Evolutionary conservation across 768 basidiomycete genomes (phyloP).

Genomic region (Bullera alba): DNA sequence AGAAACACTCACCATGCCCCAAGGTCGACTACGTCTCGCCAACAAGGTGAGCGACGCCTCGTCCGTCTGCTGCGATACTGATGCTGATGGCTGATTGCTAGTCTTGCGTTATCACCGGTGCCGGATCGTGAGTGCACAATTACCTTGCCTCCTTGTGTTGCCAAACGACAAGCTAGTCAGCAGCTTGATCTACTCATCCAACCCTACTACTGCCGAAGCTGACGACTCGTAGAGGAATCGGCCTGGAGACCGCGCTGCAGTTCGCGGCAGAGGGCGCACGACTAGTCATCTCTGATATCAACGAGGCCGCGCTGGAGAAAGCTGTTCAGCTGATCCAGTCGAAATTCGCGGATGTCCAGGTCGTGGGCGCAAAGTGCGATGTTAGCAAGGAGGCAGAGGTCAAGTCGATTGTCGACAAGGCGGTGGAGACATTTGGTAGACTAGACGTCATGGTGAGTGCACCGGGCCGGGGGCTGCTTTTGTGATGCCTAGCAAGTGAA

Average conservation of each 20-base stretch:
- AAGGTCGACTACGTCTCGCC: constrained; percentile 21
- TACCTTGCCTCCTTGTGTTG: neutral
- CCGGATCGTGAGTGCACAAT: constrained; percentile 64
- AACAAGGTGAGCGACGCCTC: constrained; percentile 19
- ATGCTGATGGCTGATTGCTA: constrained; percentile 3
- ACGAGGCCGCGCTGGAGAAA: constrained; percentile 63
- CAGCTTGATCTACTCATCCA: too few species aligned
- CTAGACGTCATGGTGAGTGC: constrained; percentile 84
- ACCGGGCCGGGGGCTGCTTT: too few species aligned
- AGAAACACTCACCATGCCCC: constrained; percentile 14
- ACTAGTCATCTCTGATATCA: constrained; percentile 82
- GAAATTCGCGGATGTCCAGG: constrained; percentile 53
- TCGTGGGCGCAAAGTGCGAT: constrained; percentile 68
- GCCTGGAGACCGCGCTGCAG: constrained; percentile 86
- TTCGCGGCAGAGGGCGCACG: constrained; percentile 94
- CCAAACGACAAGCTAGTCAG: too few species aligned
- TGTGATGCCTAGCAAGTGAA: too few species aligned
- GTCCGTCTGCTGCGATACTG: neutral
- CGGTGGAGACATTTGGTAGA: constrained; percentile 80
- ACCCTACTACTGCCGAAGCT: too few species aligned
- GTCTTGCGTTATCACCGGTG: constrained; percentile 67
- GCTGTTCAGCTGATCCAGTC: constrained; percentile 59
- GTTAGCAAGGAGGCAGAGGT: constrained; percentile 83
- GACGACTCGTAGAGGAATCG: constrained; percentile 67
- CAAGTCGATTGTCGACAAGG: constrained; percentile 68